Evolutionary conservation across 495 filamentous ascomycete genomes (phyloP).

Genomic region (Cercophora scortea): DNA sequence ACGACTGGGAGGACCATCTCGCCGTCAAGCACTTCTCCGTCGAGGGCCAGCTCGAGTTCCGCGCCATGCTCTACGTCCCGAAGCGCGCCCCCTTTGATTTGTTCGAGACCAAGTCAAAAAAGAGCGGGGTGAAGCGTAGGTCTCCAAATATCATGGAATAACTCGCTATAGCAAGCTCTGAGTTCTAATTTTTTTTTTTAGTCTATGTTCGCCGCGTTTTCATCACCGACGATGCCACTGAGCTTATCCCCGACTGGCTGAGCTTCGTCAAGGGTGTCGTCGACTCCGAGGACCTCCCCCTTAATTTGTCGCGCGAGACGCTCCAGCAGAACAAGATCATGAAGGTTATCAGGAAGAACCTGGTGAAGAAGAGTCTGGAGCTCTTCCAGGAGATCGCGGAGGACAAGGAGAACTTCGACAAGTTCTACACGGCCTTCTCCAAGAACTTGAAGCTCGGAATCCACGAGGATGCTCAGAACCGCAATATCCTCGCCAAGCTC

Average conservation of each 20-base stretch:
- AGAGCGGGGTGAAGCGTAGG: too few relatives aligned
- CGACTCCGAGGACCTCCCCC: constrained; percentile 96
- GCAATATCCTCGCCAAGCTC: constrained; percentile 87
- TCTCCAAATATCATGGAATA: too few relatives aligned
- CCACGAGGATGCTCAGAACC: constrained; percentile 99
- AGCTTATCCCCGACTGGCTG: constrained; percentile 98
- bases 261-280: constrained; percentile 99
- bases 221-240: constrained; percentile 98
- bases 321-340: constrained; percentile 99
- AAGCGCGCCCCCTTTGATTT: constrained; percentile 99
- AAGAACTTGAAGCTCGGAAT: constrained; percentile 99
- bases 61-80: constrained; percentile 96
- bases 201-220: constrained; percentile 98
- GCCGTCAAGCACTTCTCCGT: constrained; percentile 99
- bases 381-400: constrained; percentile 98
- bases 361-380: constrained; percentile 99
- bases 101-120: constrained; percentile 99
- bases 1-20: constrained; percentile 99
- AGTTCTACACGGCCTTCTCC: constrained; percentile 98
- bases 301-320: constrained; percentile 99
- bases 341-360: constrained; percentile 99
- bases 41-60: constrained; percentile 99
- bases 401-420: constrained; percentile 99
- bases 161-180: too few relatives aligned
- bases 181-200: too few relatives aligned